Base-by-base conservation (phyloP, 164 flowering plant genomes). In the Litsea cubeba region DNA sequence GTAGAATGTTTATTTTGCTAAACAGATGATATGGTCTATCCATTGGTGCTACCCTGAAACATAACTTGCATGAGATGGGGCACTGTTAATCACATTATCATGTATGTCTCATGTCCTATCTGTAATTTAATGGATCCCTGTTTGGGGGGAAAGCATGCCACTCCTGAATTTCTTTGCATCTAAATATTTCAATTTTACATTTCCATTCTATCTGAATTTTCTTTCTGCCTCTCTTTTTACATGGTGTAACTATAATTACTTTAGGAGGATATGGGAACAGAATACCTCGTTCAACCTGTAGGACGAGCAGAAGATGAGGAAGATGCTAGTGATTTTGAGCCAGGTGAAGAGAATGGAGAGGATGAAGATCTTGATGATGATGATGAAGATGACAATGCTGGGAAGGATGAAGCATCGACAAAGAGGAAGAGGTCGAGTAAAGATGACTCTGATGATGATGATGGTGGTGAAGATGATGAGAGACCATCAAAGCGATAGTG, bases 281-380 rank as follows among this genome's bases (percentile, higher is more conserved):
- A 89, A 75, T 88, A 90, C 79, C 88, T 88, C 17, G 89, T 86
- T 51, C 78, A 87, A 50, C 95, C 97, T 15, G 84, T 90, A 5
- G 90, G 72, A 58, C 88, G 77, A 60, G 84, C 92, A 46, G 94
- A 90, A 78, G 95, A 90, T 17, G 97, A 89, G 76, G 93, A 89
- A 79, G 92, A 89, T 82, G 91, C 93, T 32, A 86, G 91, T 76
- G 97, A 92, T 78, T 92, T 92, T 78, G 93, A 89, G 63, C 95
- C 93, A 12, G 83, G 15, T 25, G 80, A 87, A 62, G 94, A 89
- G 79, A 88, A 90, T 77, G 92, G 92, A 5, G 93, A 83, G 73
- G 97, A 83, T 0, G 95, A 90, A 25, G 94, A 87, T 17, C 49
- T 70, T 20, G 84, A 85, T 2, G 87, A 83, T 1, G 85, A 81